Evolutionary conservation across 345 rosid genomes (phyloP).

Genomic region (Clausena lansium): DNA sequence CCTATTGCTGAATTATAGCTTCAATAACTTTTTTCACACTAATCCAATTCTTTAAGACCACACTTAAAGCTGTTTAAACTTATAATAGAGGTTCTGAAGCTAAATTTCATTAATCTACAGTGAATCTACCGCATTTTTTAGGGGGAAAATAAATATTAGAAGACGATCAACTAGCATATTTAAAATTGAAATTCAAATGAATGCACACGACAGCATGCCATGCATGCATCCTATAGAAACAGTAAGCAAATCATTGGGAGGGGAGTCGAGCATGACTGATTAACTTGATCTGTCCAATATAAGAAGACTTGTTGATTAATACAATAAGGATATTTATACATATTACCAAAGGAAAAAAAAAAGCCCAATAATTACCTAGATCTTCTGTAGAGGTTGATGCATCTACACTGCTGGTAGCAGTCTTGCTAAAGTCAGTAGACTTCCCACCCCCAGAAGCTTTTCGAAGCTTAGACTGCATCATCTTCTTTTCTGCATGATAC

Average conservation of each 20-base stretch:
- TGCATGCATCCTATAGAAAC: not conserved
- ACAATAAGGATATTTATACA: slow-evolving; percentile 1
- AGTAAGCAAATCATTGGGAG: not conserved
- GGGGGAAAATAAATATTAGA: not conserved
- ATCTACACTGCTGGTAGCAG: slow-evolving; percentile 46
- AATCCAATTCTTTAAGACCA: not conserved
- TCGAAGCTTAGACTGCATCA: slow-evolving; percentile 77
- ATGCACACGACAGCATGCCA: not conserved
- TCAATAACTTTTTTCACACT: not conserved
- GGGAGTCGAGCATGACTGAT: not conserved
- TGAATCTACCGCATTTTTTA: not conserved
- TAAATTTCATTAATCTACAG: not conserved
- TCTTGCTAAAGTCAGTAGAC: slow-evolving; percentile 40
- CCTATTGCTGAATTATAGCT: not conserved
- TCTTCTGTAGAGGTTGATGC: slow-evolving; percentile 84
- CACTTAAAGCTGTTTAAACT: not conserved
- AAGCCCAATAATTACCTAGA: slow-evolving; percentile 50
- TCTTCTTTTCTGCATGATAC: slow-evolving; percentile 75
- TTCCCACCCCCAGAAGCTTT: slow-evolving; percentile 65
- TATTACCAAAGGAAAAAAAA: not conserved
- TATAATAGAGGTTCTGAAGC: not conserved
- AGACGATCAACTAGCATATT: not conserved
- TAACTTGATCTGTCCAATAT: not conserved
- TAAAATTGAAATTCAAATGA: not conserved
- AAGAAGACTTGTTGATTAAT: slow-evolving; percentile 2